Percentiles rank a stretch among this genome's conserved stretches.
Evolutionary conservation across 2,329 filamentous ascomycete species (phyloP).

Genomic region (Talaromyces sp.): DNA sequence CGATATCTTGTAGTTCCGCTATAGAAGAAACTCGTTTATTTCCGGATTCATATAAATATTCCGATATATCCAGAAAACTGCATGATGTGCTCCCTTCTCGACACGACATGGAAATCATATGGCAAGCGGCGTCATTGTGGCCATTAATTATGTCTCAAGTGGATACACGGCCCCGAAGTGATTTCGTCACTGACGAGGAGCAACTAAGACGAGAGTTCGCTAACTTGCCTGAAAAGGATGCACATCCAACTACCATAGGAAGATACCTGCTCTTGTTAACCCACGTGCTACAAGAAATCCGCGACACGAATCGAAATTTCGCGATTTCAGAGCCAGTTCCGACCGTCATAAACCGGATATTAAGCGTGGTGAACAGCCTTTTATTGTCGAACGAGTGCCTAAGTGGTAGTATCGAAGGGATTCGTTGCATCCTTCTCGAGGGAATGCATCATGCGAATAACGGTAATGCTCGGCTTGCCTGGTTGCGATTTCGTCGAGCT

Average conservation of each 20-base stretch:
- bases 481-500: constrained; percentile 1
- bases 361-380: neutral
- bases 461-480: neutral
- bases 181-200: neutral
- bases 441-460: constrained; percentile 1
- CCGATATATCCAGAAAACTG: neutral
- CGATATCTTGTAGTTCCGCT: neutral
- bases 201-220: neutral
- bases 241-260: constrained; percentile 1
- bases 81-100: neutral
- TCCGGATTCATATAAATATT: neutral
- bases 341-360: neutral
- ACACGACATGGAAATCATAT: neutral
- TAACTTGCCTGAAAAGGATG: neutral
- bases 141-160: neutral
- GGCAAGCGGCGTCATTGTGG: neutral
- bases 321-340: neutral
- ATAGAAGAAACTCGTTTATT: neutral
- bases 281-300: neutral
- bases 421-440: constrained; percentile 1
- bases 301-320: neutral
- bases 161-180: neutral
- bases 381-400: constrained; percentile 1
- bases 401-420: neutral
- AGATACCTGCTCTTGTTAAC: neutral